Evolutionary conservation across 192 early-diverging fungal species (phyloP).

Genomic region (Glomus cerebriforme): DNA sequence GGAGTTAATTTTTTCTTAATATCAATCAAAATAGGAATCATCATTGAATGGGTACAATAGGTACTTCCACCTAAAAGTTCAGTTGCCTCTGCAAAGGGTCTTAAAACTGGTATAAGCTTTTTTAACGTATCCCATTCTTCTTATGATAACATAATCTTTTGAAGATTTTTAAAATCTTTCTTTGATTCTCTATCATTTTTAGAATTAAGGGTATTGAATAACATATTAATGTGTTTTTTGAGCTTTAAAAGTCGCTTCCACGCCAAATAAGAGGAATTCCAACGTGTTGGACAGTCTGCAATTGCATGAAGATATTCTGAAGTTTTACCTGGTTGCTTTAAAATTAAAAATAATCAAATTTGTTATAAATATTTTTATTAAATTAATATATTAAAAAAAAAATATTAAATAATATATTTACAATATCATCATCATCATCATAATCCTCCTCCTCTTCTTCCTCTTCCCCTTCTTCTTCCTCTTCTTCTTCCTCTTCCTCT

Average conservation of each 20-base stretch:
- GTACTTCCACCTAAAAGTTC: neutral
- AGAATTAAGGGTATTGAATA: neutral
- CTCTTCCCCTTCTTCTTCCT: too few species aligned
- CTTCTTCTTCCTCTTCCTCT: too few species aligned
- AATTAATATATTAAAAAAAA: too few species aligned
- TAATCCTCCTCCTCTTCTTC: too few species aligned
- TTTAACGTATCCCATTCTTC: neutral
- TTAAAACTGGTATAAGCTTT: neutral
- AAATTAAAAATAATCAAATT: too few species aligned
- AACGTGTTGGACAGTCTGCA: neutral
- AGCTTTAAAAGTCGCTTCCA: neutral
- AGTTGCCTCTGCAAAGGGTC: neutral
- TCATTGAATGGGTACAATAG: neutral
- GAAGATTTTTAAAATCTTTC: neutral
- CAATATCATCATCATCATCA: too few species aligned
- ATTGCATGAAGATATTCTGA: neutral
- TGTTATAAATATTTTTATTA: too few species aligned
- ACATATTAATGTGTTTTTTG: neutral
- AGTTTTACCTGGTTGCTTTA: neutral
- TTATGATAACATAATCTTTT: neutral
- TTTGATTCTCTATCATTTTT: neutral
- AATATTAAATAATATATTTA: too few species aligned
- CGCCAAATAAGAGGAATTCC: neutral
- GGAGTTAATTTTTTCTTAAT: too few species aligned
- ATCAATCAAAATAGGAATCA: neutral